These are phyloP conservation scores for Triangularia verruculosa DNA, from an alignment of 2,329 filamentous ascomycete species.

Conservation along the genomic window DNA sequence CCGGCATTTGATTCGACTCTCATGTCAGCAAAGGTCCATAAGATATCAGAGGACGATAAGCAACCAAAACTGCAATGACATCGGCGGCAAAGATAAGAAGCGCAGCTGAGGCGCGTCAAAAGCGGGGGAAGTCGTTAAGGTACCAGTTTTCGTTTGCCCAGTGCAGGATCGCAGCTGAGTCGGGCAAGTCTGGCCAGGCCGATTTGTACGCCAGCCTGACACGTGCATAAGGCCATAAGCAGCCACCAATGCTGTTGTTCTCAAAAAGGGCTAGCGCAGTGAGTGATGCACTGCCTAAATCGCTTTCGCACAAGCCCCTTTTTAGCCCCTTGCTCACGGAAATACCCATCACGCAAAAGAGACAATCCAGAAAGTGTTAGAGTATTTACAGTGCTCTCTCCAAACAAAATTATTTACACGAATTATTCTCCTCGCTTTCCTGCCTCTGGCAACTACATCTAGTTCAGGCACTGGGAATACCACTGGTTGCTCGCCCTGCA, in stretches of 20 bases:
- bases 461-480: conserved; percentile 36
- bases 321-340: neutral
- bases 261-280: neutral
- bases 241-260: no score
- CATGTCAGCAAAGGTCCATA: neutral
- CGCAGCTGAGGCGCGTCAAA: neutral
- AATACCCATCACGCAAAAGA: no score
- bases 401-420: conserved; percentile 2
- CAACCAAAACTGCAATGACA: neutral
- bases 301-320: neutral
- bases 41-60: neutral
- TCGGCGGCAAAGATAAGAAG: neutral
- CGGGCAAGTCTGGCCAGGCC: neutral
- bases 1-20: neutral
- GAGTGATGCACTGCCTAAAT: neutral
- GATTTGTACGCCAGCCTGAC: neutral
- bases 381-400: conserved; percentile 4
- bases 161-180: neutral
- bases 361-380: neutral
- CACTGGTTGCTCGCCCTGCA: conserved; percentile 35
- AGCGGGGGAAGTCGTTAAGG: neutral
- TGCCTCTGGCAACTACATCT: neutral
- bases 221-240: neutral
- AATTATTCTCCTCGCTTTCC: neutral
- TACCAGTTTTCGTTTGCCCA: no score